Conservation (phyloP, 2,329 filamentous ascomycete genomes). For the Elsinoe batatas region DNA sequence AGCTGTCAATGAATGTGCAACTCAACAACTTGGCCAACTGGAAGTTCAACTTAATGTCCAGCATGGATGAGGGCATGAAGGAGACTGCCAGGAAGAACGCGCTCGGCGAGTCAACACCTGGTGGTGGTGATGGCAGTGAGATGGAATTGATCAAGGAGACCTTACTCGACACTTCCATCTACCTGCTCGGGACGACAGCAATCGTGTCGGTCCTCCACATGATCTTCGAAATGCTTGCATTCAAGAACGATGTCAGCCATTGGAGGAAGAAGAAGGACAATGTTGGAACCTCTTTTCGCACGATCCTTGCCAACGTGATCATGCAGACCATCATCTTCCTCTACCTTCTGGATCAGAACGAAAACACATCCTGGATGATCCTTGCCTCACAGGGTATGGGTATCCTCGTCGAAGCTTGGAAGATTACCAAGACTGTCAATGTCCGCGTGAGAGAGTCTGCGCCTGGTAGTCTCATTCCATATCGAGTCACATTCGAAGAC, state of each 20-base stretch:
- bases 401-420: conserved; percentile 74
- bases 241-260: conserved; percentile 93
- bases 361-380: conserved; percentile 99
- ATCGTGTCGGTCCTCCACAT: conserved; percentile 83
- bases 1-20: conserved; percentile 71
- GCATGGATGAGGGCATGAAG: conserved; percentile 79
- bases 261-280: conserved; percentile 99
- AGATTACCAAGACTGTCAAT: conserved; percentile 90
- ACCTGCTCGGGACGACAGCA: conserved; percentile 73
- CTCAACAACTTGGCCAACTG: conserved; percentile 72
- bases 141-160: conserved; percentile 97
- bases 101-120: conserved; percentile 58
- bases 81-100: conserved; percentile 71
- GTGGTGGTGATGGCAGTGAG: conserved; percentile 80
- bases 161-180: conserved; percentile 85
- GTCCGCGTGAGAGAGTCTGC: conserved; percentile 65
- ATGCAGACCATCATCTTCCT: conserved; percentile 96
- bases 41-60: conserved; percentile 81
- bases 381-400: conserved; percentile 84
- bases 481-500: conserved; percentile 78
- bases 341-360: conserved; percentile 93
- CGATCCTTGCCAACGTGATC: conserved; percentile 92
- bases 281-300: conserved; percentile 88
- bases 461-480: conserved; percentile 64
- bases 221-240: conserved; percentile 89